A percentile compares a stretch with the other conserved stretches of the same genome.
Conservation (phyloP, 2,329 filamentous ascomycete genomes). For the Trichoderma koningiopsis region DNA sequence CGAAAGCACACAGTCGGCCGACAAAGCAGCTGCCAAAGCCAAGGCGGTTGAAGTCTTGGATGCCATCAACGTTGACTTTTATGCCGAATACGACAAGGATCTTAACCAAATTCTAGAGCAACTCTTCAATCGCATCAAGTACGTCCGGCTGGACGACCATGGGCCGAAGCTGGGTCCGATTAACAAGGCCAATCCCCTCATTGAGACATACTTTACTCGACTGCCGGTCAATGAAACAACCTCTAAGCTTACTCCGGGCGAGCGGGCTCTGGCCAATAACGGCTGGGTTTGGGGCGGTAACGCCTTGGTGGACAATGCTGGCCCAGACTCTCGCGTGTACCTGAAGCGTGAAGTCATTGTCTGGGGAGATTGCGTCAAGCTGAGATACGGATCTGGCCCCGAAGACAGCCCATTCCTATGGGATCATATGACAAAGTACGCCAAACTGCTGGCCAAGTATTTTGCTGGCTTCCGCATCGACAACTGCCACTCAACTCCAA, state of each 20-base stretch:
- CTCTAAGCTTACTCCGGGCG: slow-evolving; percentile 71
- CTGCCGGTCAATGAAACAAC: slow-evolving; percentile 79
- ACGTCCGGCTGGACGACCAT: slow-evolving; percentile 87
- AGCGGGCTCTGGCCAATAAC: slow-evolving; percentile 87
- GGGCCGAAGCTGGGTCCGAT: slow-evolving; percentile 86
- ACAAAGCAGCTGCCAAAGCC: slow-evolving; percentile 54
- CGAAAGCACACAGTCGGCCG: slow-evolving; percentile 45
- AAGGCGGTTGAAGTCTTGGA: slow-evolving; percentile 70
- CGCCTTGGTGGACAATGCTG: slow-evolving; percentile 90
- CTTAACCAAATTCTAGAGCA: slow-evolving; percentile 83
- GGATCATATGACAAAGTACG: slow-evolving; percentile 95
- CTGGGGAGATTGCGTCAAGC: slow-evolving; percentile 97
- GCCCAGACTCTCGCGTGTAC: slow-evolving; percentile 86
- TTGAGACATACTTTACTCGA: slow-evolving; percentile 94
- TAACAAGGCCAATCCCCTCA: slow-evolving; percentile 73
- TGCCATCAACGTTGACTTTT: slow-evolving; percentile 83
- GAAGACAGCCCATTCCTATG: slow-evolving; percentile 91
- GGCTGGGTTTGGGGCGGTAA: slow-evolving; percentile 99
- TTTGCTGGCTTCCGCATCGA: slow-evolving; percentile 96
- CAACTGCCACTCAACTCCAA: slow-evolving; percentile 94
- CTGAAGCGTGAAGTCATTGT: slow-evolving; percentile 95
- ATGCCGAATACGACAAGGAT: slow-evolving; percentile 89
- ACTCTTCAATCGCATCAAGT: slow-evolving; percentile 92
- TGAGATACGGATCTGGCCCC: slow-evolving; percentile 80
- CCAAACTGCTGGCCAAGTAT: slow-evolving; percentile 87